Base-by-base conservation (phyloP, 2,329 filamentous ascomycete genomes). In the Monosporascus sp. region DNA sequence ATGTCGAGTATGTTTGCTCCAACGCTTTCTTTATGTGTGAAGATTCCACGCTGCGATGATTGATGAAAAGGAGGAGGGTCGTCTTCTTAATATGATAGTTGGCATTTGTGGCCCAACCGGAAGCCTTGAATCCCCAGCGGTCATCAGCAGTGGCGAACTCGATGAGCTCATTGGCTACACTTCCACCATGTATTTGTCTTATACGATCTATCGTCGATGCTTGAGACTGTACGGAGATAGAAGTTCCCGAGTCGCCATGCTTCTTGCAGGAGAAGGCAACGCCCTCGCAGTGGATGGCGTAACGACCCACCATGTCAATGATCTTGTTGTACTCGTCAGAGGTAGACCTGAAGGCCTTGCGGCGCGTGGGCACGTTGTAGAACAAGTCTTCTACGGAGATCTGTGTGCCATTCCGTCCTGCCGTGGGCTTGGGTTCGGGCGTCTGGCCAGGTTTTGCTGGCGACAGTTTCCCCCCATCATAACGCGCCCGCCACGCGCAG, bases 241-340 rank as follows among this genome's bases (percentile, higher is more conserved):
- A 90, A 25, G 87, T 85, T 6, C 88, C 87, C 4, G 90, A 84
- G 62, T 97, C 94, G 52, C 93, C 93, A 59, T 94, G 87, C 70
- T 97, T 99, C 69, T 97, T 97, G 75, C 94, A 97, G 3, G 91
- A 93, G 68, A 99, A 97, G 1, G 89, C 89, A 14, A 99, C 91
- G n/a, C 88, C 85, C 51, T 82, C 76, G 67, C 93, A 97, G 69
- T 99, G 94, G 9, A 99, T 83, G 27, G 94, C 90, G 72, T 99
- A 97, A 44, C 90, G 85, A 15, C 94, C 91, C 8, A 97, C 88
- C 67, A 97, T 84, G 67, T 99, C 94, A 25, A 97, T 85, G 52
- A 99, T 97, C 73, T 97, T 99, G 64, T 95, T 91, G 74, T 95
- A 97, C 68, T 99, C 95, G 65, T 99, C 94, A 38, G 91, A 89